phyloP scores from a whole-genome alignment of 306 rosid genomes.

The Canavalia gladiata region DNA sequence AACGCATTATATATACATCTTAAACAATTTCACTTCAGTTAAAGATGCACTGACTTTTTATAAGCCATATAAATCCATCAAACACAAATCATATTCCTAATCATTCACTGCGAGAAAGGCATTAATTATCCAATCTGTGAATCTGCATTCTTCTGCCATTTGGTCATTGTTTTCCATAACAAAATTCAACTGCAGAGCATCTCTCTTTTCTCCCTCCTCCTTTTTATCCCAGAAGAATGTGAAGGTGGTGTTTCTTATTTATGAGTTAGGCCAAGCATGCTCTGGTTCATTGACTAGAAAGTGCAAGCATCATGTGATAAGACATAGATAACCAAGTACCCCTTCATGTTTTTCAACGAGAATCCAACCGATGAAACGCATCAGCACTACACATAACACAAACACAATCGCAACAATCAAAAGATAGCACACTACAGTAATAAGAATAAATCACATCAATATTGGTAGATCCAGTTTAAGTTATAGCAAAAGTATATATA shows the following conservation, averaged over 20 bases:
- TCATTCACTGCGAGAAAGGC: constrained; percentile 3
- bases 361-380: constrained; percentile 36
- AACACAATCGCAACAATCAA: constrained; percentile 28
- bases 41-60: constrained; percentile 17
- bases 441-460: not conserved
- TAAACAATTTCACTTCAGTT: constrained; percentile 27
- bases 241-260: not conserved
- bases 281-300: constrained; percentile 10
- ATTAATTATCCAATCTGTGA: not conserved
- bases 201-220: not conserved
- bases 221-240: constrained; percentile 5
- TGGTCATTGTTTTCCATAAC: not conserved
- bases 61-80: not conserved
- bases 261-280: constrained; percentile 17
- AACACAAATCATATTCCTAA: constrained; percentile 29
- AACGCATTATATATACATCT: not conserved
- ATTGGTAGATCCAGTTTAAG: constrained; percentile 30
- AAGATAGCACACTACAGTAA: constrained; percentile 10
- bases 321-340: not conserved
- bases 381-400: constrained; percentile 37
- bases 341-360: constrained; percentile 39
- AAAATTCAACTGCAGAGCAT: constrained; percentile 19
- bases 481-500: not conserved
- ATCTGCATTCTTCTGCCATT: constrained; percentile 25
- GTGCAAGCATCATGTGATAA: constrained; percentile 16